Conservation (phyloP, 345 rosid genomes). For the Mangifera indica region DNA sequence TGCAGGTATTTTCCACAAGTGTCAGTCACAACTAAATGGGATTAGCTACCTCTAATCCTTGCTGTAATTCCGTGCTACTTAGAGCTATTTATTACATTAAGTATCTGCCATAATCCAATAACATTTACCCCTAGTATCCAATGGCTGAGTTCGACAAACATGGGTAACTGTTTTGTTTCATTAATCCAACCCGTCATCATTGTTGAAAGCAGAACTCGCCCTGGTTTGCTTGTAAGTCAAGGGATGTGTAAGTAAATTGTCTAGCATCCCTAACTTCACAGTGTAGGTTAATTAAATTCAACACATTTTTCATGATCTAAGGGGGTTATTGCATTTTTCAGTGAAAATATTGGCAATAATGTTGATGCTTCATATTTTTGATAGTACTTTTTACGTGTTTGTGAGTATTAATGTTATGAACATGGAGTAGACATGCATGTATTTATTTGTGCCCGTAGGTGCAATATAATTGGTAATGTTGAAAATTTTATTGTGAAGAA, state of each 20-base stretch:
- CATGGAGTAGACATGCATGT: background rate
- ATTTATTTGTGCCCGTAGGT: background rate
- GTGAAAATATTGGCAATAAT: background rate
- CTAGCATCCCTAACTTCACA: background rate
- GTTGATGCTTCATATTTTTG: background rate
- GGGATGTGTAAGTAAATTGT: background rate
- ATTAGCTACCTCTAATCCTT: background rate
- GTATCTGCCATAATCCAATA: too few species aligned
- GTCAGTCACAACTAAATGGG: background rate
- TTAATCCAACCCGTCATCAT: background rate
- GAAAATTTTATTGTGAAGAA: too few species aligned
- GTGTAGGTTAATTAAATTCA: background rate
- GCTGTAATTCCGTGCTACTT: background rate
- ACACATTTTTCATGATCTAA: background rate
- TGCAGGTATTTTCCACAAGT: constrained; percentile 62
- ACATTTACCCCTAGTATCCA: background rate
- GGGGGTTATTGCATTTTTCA: background rate
- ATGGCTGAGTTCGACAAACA: background rate
- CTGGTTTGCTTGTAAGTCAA: background rate
- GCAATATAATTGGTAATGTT: too few species aligned
- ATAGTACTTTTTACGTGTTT: background rate
- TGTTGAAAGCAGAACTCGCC: background rate
- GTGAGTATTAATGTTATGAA: background rate
- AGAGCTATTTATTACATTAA: background rate
- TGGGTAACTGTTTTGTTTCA: background rate